Evolutionary conservation across 2,329 filamentous ascomycete genomes (phyloP).

Genomic region (Aspergillus ochraceus): DNA sequence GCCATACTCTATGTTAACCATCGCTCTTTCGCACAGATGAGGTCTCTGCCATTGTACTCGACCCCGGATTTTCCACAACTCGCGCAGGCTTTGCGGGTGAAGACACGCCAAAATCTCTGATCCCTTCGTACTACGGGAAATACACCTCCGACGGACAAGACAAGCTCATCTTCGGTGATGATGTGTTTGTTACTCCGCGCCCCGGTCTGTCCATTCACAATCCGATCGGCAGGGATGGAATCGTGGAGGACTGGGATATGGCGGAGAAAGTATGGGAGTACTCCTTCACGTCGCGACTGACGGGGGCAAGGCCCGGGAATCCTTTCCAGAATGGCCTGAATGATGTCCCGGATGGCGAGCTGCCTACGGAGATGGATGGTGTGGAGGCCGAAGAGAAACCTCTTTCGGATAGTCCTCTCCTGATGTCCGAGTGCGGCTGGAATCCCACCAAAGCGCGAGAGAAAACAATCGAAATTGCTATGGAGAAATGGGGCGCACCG

Average conservation of each 20-base stretch:
- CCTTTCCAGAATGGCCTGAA: constrained; percentile 78
- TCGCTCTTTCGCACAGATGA: constrained; percentile 64
- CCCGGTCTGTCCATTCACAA: constrained; percentile 81
- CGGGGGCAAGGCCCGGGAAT: constrained; percentile 69
- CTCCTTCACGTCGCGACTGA: constrained; percentile 83
- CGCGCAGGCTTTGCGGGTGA: constrained; percentile 97
- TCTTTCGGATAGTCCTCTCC: constrained; percentile 81
- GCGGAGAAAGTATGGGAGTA: constrained; percentile 90
- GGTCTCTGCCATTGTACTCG: constrained; percentile 93
- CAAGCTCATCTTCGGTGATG: constrained; percentile 78
- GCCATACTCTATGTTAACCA: constrained; percentile 3
- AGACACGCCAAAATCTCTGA: constrained; percentile 90
- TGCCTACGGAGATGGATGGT: constrained; percentile 62
- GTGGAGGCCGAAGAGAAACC: constrained; percentile 69
- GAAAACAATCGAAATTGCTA: constrained; percentile 91
- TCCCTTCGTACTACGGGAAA: constrained; percentile 85
- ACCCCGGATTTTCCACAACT: constrained; percentile 86
- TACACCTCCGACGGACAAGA: constrained; percentile 54
- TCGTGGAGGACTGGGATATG: constrained; percentile 95
- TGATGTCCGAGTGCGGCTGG: constrained; percentile 95
- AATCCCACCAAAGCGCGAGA: constrained; percentile 84
- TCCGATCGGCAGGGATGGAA: constrained; percentile 83
- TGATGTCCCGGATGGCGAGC: constrained; percentile 59
- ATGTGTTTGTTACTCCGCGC: constrained; percentile 76
- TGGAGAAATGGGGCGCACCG: constrained; percentile 94